A percentile compares a stretch with the other conserved stretches of the same genome.
phyloP scores from a whole-genome alignment of 2,329 filamentous ascomycete genomes.

The Xylaria sp. region DNA sequence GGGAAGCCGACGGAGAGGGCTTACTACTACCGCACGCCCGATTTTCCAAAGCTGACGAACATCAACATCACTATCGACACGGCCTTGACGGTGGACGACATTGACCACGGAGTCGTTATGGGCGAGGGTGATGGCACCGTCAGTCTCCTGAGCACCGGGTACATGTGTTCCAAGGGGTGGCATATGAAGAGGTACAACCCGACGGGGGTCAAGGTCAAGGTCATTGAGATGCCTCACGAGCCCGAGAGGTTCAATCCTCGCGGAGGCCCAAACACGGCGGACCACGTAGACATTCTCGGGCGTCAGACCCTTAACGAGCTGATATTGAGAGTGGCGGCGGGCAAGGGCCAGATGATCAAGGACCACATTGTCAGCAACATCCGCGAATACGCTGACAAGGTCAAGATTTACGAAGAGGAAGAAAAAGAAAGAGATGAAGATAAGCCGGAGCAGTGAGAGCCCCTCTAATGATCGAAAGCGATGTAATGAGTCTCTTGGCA shows the following conservation, averaged over 20 bases:
- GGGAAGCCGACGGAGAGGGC: slow-evolving; percentile 91
- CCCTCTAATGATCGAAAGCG: neutral
- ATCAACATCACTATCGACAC: slow-evolving; percentile 78
- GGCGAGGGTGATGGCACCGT: slow-evolving; percentile 97
- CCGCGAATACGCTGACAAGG: slow-evolving; percentile 76
- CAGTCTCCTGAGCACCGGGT: slow-evolving; percentile 86
- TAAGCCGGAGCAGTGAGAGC: slow-evolving; percentile 4
- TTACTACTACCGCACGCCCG: slow-evolving; percentile 81
- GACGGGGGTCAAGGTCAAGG: slow-evolving; percentile 75
- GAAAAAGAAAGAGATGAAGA: slow-evolving; percentile 14
- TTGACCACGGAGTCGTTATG: slow-evolving; percentile 90
- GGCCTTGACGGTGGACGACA: slow-evolving; percentile 57
- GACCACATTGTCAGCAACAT: slow-evolving; percentile 83
- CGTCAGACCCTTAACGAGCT: slow-evolving; percentile 88
- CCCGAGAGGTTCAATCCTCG: slow-evolving; percentile 89
- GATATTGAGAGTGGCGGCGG: slow-evolving; percentile 82
- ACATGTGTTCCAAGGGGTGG: slow-evolving; percentile 98
- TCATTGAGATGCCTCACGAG: slow-evolving; percentile 96
- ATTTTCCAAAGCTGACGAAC: slow-evolving; percentile 65
- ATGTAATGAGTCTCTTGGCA: slow-evolving; percentile 1
- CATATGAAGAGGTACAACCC: slow-evolving; percentile 93
- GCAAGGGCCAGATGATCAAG: slow-evolving; percentile 77
- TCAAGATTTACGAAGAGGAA: slow-evolving; percentile 76
- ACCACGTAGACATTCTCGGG: slow-evolving; percentile 96
- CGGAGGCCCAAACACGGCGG: slow-evolving; percentile 71